A percentile compares a stretch with the other conserved stretches of the same genome.
phyloP scores from a whole-genome alignment of 2,329 filamentous ascomycete species.

The Fusarium mexicanum region DNA sequence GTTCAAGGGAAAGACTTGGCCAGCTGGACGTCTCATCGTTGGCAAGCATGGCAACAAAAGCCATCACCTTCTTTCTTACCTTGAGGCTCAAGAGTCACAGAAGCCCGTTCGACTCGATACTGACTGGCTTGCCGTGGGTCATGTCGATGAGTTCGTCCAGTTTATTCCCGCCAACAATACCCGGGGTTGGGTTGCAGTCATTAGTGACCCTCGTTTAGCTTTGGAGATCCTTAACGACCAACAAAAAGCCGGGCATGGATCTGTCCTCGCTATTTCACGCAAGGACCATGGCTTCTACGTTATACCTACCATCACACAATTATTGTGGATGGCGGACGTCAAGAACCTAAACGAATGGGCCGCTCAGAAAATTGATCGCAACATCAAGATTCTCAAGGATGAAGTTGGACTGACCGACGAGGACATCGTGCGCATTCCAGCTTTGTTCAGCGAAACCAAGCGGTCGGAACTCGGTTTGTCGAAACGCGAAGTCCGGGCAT shows the following conservation, averaged over 20 bases:
- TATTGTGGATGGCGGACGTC: too few relatives aligned
- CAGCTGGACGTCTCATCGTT: background rate
- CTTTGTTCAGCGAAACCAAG: too few relatives aligned
- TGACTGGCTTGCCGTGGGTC: constrained; percentile 37
- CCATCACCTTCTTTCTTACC: constrained; percentile 32
- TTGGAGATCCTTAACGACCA: background rate
- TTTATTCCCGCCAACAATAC: constrained; percentile 38
- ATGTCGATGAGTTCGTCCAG: constrained; percentile 43
- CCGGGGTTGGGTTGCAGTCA: constrained; percentile 34
- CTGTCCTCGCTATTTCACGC: background rate
- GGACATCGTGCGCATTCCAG: background rate
- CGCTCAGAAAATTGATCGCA: background rate
- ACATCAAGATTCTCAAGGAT: background rate
- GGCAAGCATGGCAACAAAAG: background rate
- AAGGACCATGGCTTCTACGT: too few relatives aligned
- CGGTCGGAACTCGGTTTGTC: too few relatives aligned
- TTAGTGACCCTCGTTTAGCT: constrained; percentile 24
- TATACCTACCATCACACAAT: too few relatives aligned
- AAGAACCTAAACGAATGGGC: too few relatives aligned
- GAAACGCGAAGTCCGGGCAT: too few relatives aligned
- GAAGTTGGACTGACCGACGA: background rate
- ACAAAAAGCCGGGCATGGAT: constrained; percentile 13
- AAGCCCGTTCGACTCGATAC: constrained; percentile 43
- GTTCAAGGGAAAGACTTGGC: background rate
- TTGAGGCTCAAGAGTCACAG: constrained; percentile 48